These are phyloP conservation scores for Entomortierella chlamydospora DNA, from an alignment of 192 early-diverging fungal species.

Conservation along the genomic window DNA sequence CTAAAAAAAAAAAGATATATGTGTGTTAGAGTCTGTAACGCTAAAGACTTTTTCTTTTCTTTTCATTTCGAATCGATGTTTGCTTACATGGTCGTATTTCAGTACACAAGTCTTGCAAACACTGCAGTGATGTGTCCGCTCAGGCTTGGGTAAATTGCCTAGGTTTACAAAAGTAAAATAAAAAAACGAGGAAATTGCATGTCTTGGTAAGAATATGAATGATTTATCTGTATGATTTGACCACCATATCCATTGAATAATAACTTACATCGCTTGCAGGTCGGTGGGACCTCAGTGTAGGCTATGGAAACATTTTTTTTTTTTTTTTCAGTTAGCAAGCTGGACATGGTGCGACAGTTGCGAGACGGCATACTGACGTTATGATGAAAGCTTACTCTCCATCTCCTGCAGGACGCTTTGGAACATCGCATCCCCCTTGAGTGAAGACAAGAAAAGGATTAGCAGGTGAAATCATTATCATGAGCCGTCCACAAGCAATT, in stretches of 20 bases:
- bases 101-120: slow-evolving; percentile 80
- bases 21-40: too few relatives aligned
- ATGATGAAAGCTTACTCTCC: slow-evolving; percentile 64
- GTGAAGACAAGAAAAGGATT: slow-evolving; percentile 2
- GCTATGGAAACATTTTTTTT: slow-evolving; percentile 10
- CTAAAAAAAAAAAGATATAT: slow-evolving; percentile 12
- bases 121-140: slow-evolving; percentile 85
- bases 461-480: too few relatives aligned
- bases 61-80: background rate
- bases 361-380: too few relatives aligned
- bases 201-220: background rate
- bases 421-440: slow-evolving; percentile 56
- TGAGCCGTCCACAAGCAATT: background rate
- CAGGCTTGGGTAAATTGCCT: slow-evolving; percentile 78
- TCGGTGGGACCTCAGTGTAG: slow-evolving; percentile 30
- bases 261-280: slow-evolving; percentile 46
- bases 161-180: background rate
- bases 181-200: too few relatives aligned
- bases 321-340: too few relatives aligned
- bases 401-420: slow-evolving; percentile 59
- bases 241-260: background rate
- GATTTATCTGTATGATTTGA: too few relatives aligned
- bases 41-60: too few relatives aligned
- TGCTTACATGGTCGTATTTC: slow-evolving; percentile 75
- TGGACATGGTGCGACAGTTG: too few relatives aligned